Evolutionary conservation across 768 basidiomycete species (phyloP).

Genomic region (Amanita molliuscula): DNA sequence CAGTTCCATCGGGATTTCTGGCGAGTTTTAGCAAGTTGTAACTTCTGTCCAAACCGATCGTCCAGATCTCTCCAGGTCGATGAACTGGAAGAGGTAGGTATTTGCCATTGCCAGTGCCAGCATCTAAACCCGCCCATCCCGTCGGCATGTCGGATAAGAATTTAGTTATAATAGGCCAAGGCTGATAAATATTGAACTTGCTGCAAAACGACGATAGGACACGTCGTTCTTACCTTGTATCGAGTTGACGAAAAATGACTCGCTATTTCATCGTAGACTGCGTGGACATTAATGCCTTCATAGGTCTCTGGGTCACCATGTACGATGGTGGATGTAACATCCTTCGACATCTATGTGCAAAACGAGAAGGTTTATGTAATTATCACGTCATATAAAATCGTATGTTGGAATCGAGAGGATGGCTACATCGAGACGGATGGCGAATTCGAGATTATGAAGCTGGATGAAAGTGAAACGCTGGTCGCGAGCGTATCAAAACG

Average conservation of each 20-base stretch:
- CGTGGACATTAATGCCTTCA: slow-evolving; percentile 71
- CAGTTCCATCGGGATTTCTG: slow-evolving; percentile 40
- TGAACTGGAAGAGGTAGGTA: slow-evolving; percentile 74
- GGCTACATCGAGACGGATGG: background rate
- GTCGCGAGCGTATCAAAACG: slow-evolving; percentile 43
- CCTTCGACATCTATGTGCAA: background rate
- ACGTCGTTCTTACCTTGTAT: slow-evolving; percentile 51
- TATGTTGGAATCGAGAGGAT: background rate
- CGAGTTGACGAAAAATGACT: slow-evolving; percentile 81
- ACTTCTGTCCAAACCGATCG: slow-evolving; percentile 81
- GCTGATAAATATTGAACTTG: slow-evolving; percentile 22
- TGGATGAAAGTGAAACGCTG: slow-evolving; percentile 68
- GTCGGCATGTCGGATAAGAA: slow-evolving; percentile 66
- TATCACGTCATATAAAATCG: too few relatives aligned
- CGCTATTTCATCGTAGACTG: slow-evolving; percentile 79
- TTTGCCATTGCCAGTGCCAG: slow-evolving; percentile 97
- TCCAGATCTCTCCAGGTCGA: slow-evolving; percentile 50
- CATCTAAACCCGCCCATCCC: slow-evolving; percentile 85
- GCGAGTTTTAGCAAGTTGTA: slow-evolving; percentile 71
- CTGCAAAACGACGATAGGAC: background rate
- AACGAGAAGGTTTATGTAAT: background rate
- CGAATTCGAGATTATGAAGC: slow-evolving; percentile 55
- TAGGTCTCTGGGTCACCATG: slow-evolving; percentile 44
- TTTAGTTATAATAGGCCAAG: slow-evolving; percentile 78
- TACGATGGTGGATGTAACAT: slow-evolving; percentile 12